Conservation (phyloP, 1,284 basidiomycete species). For the Malassezia furfur region DNA sequence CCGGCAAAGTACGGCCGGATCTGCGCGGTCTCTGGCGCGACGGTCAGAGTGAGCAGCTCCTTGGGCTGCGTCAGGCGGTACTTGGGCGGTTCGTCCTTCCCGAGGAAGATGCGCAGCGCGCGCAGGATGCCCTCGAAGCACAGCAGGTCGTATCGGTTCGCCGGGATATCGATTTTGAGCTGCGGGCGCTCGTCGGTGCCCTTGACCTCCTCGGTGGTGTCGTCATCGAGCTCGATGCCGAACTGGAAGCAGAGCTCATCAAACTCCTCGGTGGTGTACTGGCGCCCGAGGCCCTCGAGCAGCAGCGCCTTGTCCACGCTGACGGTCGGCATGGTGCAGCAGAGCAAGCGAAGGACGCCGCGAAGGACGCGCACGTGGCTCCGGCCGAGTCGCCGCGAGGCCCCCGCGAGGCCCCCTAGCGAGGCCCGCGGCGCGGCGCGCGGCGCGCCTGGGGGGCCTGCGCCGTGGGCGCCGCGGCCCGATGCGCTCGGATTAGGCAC, state of each 20-base stretch:
- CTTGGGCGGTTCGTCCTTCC: constrained; percentile 59
- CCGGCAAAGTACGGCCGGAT: constrained; percentile 85
- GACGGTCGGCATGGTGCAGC: constrained; percentile 71
- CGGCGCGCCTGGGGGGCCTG: no score
- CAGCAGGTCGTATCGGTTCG: constrained; percentile 90
- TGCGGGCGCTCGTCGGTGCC: constrained; percentile 72
- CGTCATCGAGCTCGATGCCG: constrained; percentile 92
- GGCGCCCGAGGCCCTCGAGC: constrained; percentile 71
- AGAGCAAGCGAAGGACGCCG: not conserved
- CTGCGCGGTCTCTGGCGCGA: constrained; percentile 46
- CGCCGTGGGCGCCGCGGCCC: no score
- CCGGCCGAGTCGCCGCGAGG: no score
- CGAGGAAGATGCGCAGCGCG: constrained; percentile 75
- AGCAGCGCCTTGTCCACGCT: constrained; percentile 90
- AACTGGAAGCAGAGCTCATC: constrained; percentile 95
- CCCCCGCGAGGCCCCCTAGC: no score
- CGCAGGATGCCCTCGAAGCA: constrained; percentile 93
- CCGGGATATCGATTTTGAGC: constrained; percentile 97
- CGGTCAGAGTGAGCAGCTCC: constrained; percentile 28
- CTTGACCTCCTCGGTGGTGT: constrained; percentile 80
- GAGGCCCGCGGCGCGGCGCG: no score
- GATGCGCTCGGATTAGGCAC: no score
- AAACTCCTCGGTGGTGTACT: constrained; percentile 71
- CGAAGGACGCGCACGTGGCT: no score
- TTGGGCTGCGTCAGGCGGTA: constrained; percentile 27